phyloP scores from a whole-genome alignment of 345 rosid species.

The Gossypium mustelinum region DNA sequence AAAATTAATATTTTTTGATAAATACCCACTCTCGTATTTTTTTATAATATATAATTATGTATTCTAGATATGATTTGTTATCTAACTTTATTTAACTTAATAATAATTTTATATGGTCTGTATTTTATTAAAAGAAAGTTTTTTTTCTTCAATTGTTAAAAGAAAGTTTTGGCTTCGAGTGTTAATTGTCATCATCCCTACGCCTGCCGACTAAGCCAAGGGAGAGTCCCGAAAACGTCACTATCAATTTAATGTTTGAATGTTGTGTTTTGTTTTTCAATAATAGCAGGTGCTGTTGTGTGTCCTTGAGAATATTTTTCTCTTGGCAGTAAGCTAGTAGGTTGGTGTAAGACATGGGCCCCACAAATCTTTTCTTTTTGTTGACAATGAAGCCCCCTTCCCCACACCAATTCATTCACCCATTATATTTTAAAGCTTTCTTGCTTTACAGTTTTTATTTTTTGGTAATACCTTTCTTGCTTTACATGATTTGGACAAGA shows the following conservation, averaged over 20 bases:
- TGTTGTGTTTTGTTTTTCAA: conserved; percentile 22
- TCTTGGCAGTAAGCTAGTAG: conserved; percentile 18
- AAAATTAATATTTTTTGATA: no score
- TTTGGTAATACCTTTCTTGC: neutral
- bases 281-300: conserved; percentile 18
- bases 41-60: no score
- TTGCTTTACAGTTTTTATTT: neutral
- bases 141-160: neutral
- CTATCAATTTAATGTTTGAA: conserved; percentile 2
- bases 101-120: no score
- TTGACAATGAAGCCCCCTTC: conserved; percentile 24
- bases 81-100: no score
- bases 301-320: conserved; percentile 32
- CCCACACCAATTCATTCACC: conserved; percentile 16
- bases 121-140: neutral
- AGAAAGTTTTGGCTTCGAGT: conserved; percentile 3
- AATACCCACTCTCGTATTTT: no score
- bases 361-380: conserved; percentile 29
- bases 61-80: no score
- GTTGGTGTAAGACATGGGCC: conserved; percentile 20
- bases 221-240: conserved; percentile 15
- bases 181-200: conserved; percentile 2
- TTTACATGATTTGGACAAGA: conserved; percentile 8
- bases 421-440: neutral
- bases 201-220: conserved; percentile 16